A percentile compares a stretch with the other conserved stretches of the same genome.
phyloP scores from a whole-genome alignment of 1,284 basidiomycete species.

The Anthracocystis panici-leucophaei region DNA sequence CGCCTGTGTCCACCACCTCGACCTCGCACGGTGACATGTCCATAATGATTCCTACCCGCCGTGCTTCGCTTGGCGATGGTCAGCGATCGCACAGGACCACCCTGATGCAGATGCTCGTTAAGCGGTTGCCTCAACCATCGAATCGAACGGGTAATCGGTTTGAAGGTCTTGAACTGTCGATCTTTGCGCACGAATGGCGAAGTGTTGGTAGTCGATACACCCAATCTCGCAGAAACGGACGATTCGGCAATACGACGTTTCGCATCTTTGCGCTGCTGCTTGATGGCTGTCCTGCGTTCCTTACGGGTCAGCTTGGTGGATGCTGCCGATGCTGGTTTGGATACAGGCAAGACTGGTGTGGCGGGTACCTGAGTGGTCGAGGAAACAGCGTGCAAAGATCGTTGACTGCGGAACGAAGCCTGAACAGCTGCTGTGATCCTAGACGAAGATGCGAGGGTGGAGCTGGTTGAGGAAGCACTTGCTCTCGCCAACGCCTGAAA shows the following conservation, averaged over 20 bases:
- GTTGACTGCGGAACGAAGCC: conserved; percentile 12
- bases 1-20: conserved; percentile 91
- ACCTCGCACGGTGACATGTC: conserved; percentile 87
- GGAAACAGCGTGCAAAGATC: conserved; percentile 27
- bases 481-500: conserved; percentile 35
- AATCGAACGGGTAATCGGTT: conserved; percentile 84
- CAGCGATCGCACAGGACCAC: conserved; percentile 81
- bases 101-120: conserved; percentile 84
- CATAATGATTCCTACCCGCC: conserved; percentile 85
- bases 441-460: conserved; percentile 25
- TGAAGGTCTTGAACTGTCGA: conserved; percentile 83
- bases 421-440: conserved; percentile 28
- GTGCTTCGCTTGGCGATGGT: conserved; percentile 85
- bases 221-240: conserved; percentile 60
- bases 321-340: background rate
- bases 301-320: conserved; percentile 33
- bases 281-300: conserved; percentile 56
- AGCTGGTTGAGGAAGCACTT: conserved; percentile 25
- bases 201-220: conserved; percentile 49
- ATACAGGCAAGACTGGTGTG: background rate
- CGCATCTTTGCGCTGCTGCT: conserved; percentile 52
- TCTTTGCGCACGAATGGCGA: conserved; percentile 67
- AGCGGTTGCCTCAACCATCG: conserved; percentile 87
- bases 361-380: conserved; percentile 29
- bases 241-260: conserved; percentile 47